These are phyloP conservation scores for Phytophthora litchii DNA, from an alignment of 352 stramenopile species.

Conservation along the genomic window DNA sequence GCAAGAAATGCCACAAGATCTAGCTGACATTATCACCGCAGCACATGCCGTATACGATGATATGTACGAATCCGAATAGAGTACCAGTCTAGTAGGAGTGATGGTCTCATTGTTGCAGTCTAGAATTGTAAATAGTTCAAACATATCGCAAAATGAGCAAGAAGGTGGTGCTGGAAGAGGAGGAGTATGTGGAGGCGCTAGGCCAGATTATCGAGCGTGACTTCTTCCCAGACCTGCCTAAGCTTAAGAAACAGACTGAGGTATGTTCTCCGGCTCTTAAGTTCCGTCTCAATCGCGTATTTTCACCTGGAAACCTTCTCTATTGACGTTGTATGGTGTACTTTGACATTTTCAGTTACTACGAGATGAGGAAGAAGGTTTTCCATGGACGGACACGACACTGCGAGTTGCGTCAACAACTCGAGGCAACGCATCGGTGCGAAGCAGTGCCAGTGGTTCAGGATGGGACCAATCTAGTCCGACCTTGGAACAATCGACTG, in stretches of 20 bases:
- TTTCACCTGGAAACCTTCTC: background rate
- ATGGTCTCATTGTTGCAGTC: conserved; percentile 12
- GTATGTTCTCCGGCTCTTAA: conserved; percentile 25
- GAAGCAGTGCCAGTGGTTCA: conserved; percentile 27
- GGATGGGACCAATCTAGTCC: conserved; percentile 75
- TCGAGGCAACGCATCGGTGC: conserved; percentile 21
- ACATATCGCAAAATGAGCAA: conserved; percentile 25
- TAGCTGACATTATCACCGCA: conserved; percentile 42
- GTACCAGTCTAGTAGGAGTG: too few relatives aligned
- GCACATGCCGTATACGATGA: conserved; percentile 47
- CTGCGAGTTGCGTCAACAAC: conserved; percentile 15
- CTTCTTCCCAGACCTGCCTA: conserved; percentile 82
- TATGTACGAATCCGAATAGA: conserved; percentile 30
- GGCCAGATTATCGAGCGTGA: conserved; percentile 87
- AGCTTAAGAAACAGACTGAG: conserved; percentile 60
- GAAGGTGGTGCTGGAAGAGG: conserved; percentile 77
- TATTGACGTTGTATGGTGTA: background rate
- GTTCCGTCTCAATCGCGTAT: background rate
- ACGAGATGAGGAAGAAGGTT: conserved; percentile 20
- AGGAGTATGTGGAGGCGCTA: conserved; percentile 76
- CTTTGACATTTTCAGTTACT: conserved; percentile 28
- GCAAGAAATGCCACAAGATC: conserved; percentile 41
- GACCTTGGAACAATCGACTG: conserved; percentile 3
- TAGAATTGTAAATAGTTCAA: conserved; percentile 22
- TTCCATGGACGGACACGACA: conserved; percentile 32